Percentiles rank a stretch among this genome's conserved stretches.
phyloP scores from a whole-genome alignment of 441 rosid genomes.

The Breynia disticha region DNA sequence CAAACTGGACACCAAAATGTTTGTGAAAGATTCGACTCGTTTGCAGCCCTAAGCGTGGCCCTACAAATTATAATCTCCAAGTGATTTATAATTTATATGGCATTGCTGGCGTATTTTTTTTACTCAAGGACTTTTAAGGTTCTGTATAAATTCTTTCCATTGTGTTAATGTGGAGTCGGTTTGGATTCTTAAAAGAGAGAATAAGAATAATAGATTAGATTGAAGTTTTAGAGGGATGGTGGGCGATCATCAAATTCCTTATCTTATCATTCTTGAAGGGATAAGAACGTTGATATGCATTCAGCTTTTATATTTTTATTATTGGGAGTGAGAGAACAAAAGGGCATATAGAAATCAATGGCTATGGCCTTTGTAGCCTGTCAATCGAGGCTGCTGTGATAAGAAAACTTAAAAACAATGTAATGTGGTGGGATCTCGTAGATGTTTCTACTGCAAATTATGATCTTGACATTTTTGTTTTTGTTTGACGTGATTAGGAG shows the following conservation, averaged over 20 bases:
- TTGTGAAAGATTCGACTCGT: no score
- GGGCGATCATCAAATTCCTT: conserved; percentile 26
- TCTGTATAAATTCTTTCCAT: no score
- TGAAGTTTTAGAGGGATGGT: conserved; percentile 6
- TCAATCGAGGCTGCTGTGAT: conserved; percentile 9
- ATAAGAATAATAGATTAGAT: no score
- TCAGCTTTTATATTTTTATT: not conserved
- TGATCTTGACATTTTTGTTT: not conserved
- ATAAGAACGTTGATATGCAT: conserved; percentile 7
- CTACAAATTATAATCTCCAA: no score
- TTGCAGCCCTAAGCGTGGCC: no score
- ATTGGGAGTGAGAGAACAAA: not conserved
- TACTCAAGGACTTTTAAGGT: no score
- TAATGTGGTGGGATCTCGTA: conserved; percentile 10
- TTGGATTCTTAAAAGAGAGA: no score
- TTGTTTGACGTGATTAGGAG: no score
- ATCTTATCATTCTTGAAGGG: conserved; percentile 11
- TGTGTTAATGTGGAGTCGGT: no score
- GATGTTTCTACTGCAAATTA: conserved; percentile 9
- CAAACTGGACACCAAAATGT: no score
- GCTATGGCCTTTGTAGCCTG: conserved; percentile 12
- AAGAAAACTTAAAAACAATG: conserved; percentile 10
- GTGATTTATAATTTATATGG: no score
- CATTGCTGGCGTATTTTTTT: no score
- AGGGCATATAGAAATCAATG: conserved; percentile 3